Evolutionary conservation across 768 basidiomycete genomes (phyloP).

Genomic region (Lyophyllum shimeji): DNA sequence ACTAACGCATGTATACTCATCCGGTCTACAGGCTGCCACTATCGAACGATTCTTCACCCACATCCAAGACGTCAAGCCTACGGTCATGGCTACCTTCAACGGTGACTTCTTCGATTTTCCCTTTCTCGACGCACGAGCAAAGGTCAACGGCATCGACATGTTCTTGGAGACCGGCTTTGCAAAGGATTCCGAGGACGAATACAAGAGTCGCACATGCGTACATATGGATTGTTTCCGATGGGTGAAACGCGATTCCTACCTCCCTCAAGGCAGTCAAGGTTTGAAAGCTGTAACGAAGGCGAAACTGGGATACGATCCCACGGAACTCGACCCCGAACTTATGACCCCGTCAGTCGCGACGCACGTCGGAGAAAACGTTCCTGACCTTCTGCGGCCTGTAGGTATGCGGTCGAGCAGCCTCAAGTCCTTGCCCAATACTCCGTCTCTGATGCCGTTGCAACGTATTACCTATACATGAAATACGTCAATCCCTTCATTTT

Average conservation of each 20-base stretch:
- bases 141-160: conserved; percentile 93
- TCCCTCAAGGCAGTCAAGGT: conserved; percentile 98
- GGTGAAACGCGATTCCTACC: conserved; percentile 98
- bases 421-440: conserved; percentile 95
- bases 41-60: conserved; percentile 92
- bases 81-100: conserved; percentile 98
- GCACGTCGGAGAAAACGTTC: background rate
- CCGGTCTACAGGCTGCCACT: conserved; percentile 59
- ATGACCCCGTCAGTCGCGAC: conserved; percentile 88
- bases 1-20: conserved; percentile 1
- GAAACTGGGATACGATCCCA: conserved; percentile 95
- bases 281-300: conserved; percentile 96
- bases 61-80: conserved; percentile 90
- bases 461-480: conserved; percentile 99
- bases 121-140: conserved; percentile 84
- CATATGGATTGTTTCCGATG: conserved; percentile 99
- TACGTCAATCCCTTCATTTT: conserved; percentile 99
- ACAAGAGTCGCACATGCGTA: conserved; percentile 86
- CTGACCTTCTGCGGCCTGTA: conserved; percentile 27
- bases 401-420: conserved; percentile 95
- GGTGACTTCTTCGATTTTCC: conserved; percentile 99
- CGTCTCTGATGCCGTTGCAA: conserved; percentile 99
- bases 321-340: conserved; percentile 95
- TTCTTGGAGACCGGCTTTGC: conserved; percentile 91
- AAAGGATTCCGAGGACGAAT: conserved; percentile 92